Percentiles rank a stretch among this genome's conserved stretches.
Evolutionary conservation across 306 rosid species (phyloP).

Genomic region (Vigna radiata): DNA sequence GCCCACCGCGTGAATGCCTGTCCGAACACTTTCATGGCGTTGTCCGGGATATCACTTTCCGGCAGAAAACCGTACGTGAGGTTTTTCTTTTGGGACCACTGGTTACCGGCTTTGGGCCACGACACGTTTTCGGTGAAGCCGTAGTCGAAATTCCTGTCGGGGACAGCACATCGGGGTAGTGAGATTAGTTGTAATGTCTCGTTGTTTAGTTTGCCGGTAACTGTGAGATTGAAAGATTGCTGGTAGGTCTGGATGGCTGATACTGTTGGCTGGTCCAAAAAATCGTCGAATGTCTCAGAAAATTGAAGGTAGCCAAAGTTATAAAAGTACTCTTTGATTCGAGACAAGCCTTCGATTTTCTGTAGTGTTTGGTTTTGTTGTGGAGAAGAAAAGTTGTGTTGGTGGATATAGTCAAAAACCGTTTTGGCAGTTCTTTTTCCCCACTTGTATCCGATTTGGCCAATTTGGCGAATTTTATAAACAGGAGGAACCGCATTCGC

Average conservation of each 20-base stretch:
- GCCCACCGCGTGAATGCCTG: background rate
- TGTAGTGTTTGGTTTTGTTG: background rate
- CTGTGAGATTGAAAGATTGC: background rate
- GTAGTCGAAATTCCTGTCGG: background rate
- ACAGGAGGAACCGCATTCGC: background rate
- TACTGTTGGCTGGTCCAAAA: background rate
- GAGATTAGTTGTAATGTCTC: background rate
- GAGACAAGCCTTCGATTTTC: background rate
- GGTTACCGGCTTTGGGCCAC: background rate
- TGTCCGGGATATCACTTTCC: background rate
- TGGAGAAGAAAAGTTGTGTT: background rate
- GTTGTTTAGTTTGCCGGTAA: background rate
- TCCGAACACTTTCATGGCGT: background rate
- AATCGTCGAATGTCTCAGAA: background rate
- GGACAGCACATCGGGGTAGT: background rate
- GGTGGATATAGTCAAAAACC: rapidly evolving
- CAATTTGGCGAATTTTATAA: no score
- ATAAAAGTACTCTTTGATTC: background rate
- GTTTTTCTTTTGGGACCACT: background rate
- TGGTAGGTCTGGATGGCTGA: background rate
- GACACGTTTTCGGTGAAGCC: background rate
- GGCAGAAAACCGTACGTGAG: background rate
- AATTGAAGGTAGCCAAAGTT: background rate
- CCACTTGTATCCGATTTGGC: no score
- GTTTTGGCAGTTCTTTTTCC: no score